phyloP scores from a whole-genome alignment of 176 grass and related monocot genomes.

The Phragmites australis region DNA sequence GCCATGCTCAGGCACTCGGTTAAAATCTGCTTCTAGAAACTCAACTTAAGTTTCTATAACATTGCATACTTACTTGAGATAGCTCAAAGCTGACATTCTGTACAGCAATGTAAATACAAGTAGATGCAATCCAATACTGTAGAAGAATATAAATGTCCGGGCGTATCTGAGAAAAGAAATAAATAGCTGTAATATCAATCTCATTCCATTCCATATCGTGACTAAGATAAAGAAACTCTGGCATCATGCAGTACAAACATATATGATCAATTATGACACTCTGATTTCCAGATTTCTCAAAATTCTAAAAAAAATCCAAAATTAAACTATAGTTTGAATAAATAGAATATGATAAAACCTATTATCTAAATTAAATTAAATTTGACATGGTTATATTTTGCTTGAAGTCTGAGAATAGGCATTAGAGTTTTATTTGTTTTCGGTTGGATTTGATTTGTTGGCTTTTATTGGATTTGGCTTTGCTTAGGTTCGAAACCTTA shows the following conservation, averaged over 20 bases:
- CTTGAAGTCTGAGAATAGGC: too few species aligned
- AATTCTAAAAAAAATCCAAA: too few species aligned
- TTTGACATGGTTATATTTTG: too few species aligned
- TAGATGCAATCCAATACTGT: slow-evolving; percentile 98
- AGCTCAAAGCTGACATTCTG: slow-evolving; percentile 97
- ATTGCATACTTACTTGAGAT: slow-evolving; percentile 63
- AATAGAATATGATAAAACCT: too few species aligned
- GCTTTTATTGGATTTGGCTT: too few species aligned
- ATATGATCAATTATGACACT: background rate
- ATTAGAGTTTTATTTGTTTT: too few species aligned
- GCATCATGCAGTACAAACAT: background rate
- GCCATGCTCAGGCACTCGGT: slow-evolving; percentile 1
- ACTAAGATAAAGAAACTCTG: background rate
- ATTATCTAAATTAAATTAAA: too few species aligned
- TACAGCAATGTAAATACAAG: slow-evolving; percentile 97
- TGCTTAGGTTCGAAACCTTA: too few species aligned
- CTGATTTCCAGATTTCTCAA: too few species aligned
- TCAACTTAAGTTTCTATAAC: slow-evolving; percentile 18
- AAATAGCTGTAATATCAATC: slow-evolving; percentile 10
- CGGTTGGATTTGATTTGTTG: too few species aligned
- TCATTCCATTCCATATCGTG: background rate
- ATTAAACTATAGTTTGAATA: too few species aligned
- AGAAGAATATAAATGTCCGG: slow-evolving; percentile 97
- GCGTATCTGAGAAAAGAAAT: slow-evolving; percentile 68
- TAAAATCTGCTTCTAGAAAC: background rate